These are phyloP conservation scores for Daldinia sp. DNA, from an alignment of 2,329 filamentous ascomycete genomes.

Conservation along the genomic window DNA sequence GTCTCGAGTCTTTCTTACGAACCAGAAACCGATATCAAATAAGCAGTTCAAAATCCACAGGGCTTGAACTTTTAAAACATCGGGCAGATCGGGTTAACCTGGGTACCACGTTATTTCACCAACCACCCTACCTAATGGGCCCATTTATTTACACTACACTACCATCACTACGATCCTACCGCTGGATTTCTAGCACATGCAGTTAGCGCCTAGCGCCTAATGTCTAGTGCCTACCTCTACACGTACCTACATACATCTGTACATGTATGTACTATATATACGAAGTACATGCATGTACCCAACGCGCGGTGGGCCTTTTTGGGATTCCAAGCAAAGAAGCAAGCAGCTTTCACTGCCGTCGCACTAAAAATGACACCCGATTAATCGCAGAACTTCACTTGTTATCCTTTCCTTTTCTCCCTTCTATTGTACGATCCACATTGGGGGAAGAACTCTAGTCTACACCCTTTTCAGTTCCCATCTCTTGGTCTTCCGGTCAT, in stretches of 20 bases:
- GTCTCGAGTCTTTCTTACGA: constrained; percentile 1
- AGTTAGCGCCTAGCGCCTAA: constrained; percentile 23
- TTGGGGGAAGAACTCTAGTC: constrained; percentile 23
- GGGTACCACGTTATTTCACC: constrained; percentile 28
- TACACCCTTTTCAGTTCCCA: constrained; percentile 32
- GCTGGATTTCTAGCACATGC: constrained; percentile 23
- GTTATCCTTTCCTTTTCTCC: constrained; percentile 35
- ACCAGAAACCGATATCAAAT: background rate
- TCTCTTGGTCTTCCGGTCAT: constrained; percentile 32
- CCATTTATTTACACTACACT: constrained; percentile 24
- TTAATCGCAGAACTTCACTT: constrained; percentile 42
- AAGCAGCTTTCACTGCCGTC: constrained; percentile 41
- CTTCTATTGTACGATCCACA: constrained; percentile 36
- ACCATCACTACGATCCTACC: constrained; percentile 27
- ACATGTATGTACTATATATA: constrained; percentile 23
- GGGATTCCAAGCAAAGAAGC: constrained; percentile 34
- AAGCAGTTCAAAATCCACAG: constrained; percentile 17
- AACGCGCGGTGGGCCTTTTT: constrained; percentile 25
- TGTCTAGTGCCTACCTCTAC: constrained; percentile 9
- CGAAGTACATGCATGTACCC: constrained; percentile 12
- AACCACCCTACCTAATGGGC: constrained; percentile 34
- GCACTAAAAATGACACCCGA: constrained; percentile 45
- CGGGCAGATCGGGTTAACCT: constrained; percentile 13
- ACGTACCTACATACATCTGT: constrained; percentile 22
- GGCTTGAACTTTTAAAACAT: constrained; percentile 10